Evolutionary conservation across 306 rosid species (phyloP).

Genomic region (Hippophae tibetana): DNA sequence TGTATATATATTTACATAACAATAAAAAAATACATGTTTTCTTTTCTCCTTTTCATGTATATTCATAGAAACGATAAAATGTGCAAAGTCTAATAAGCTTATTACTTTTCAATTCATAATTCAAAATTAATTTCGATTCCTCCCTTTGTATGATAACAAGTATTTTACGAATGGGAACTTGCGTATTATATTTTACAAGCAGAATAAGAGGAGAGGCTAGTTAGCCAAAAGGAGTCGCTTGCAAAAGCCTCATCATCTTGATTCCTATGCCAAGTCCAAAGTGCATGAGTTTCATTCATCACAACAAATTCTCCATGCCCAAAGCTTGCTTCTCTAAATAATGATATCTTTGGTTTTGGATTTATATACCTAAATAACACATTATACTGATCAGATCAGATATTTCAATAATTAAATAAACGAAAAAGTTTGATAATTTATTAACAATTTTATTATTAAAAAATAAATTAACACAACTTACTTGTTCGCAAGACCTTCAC

Average conservation of each 20-base stretch:
- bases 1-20: too few species aligned
- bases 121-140: neutral
- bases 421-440: neutral
- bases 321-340: slow-evolving; percentile 71
- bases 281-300: slow-evolving; percentile 56
- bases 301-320: slow-evolving; percentile 67
- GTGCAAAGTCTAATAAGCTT: too few species aligned
- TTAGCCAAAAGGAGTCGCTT: slow-evolving; percentile 50
- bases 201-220: slow-evolving; percentile 33
- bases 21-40: too few species aligned
- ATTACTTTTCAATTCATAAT: too few species aligned
- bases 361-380: slow-evolving; percentile 24
- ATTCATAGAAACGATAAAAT: too few species aligned
- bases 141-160: neutral
- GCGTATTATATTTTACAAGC: slow-evolving; percentile 31
- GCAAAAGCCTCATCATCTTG: slow-evolving; percentile 32
- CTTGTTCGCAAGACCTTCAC: slow-evolving; percentile 71
- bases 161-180: neutral
- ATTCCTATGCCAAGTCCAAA: slow-evolving; percentile 71
- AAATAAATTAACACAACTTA: slow-evolving; percentile 13
- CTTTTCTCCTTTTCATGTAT: too few species aligned
- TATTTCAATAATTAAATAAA: neutral
- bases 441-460: neutral
- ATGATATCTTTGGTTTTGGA: slow-evolving; percentile 61
- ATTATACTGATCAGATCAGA: neutral